Evolutionary conservation across 2,329 filamentous ascomycete genomes (phyloP).

Genomic region (Venturia aucupariae): DNA sequence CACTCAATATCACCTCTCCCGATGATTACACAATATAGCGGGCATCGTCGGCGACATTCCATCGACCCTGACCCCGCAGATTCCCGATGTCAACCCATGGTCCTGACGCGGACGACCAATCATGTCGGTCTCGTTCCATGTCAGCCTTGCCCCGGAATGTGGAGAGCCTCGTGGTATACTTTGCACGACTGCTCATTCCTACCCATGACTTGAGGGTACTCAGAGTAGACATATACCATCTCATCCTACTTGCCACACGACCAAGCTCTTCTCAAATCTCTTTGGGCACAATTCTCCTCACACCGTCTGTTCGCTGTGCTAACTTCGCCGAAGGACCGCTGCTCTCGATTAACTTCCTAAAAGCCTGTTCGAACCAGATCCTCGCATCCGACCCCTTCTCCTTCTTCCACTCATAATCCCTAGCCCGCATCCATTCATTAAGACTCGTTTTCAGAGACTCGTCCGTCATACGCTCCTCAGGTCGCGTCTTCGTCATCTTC

Average conservation of each 20-base stretch:
- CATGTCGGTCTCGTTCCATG: not conserved
- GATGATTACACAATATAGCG: no score
- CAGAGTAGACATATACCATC: not conserved
- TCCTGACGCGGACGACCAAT: not conserved
- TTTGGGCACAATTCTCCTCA: not conserved
- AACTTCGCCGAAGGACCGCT: not conserved
- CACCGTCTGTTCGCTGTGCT: not conserved
- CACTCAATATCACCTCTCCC: no score
- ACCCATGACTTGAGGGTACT: not conserved
- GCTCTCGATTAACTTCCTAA: not conserved
- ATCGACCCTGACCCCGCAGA: not conserved
- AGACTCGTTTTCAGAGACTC: not conserved
- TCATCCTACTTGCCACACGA: not conserved
- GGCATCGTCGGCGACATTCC: no score
- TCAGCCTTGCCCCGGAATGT: conserved; percentile 1
- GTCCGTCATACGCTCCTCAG: not conserved
- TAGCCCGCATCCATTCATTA: not conserved
- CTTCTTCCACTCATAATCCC: not conserved
- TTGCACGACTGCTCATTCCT: not conserved
- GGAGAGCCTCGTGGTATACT: not conserved
- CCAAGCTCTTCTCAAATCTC: not conserved
- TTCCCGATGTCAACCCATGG: not conserved
- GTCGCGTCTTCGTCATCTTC: not conserved
- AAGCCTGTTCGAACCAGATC: not conserved
- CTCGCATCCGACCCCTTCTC: not conserved